Conservation (phyloP, 768 basidiomycete genomes). For the Collybiopsis confluens region DNA sequence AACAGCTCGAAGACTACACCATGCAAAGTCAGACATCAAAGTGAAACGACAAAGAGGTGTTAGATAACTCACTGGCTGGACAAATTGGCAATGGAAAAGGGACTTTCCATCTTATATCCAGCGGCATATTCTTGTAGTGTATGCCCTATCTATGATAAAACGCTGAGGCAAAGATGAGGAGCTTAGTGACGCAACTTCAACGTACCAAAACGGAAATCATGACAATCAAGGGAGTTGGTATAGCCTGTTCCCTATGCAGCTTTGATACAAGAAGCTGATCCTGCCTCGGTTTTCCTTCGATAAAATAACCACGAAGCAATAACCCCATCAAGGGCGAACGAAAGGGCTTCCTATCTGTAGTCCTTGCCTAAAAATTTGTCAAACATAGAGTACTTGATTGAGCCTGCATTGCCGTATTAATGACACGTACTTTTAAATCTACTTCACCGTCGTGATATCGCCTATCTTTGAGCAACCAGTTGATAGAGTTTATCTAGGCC, state of each 20-base stretch:
- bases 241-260: not conserved
- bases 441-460: not conserved
- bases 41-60: not conserved
- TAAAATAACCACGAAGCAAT: not conserved
- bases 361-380: not conserved
- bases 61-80: not conserved
- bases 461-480: not conserved
- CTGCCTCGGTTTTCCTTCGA: not conserved
- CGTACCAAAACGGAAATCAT: not conserved
- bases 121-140: not conserved
- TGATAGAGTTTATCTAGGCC: not conserved
- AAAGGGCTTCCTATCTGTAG: not conserved
- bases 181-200: too few species aligned
- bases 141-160: not conserved
- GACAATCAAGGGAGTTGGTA: not conserved
- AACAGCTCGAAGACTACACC: not conserved
- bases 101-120: not conserved
- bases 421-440: not conserved
- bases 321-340: not conserved
- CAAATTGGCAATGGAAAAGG: not conserved
- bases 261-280: not conserved
- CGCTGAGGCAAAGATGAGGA: not conserved
- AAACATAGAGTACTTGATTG: not conserved
- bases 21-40: not conserved
- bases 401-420: not conserved